Evolutionary conservation across 1,284 basidiomycete genomes (phyloP).

Genomic region (Heterobasidion irregulare): DNA sequence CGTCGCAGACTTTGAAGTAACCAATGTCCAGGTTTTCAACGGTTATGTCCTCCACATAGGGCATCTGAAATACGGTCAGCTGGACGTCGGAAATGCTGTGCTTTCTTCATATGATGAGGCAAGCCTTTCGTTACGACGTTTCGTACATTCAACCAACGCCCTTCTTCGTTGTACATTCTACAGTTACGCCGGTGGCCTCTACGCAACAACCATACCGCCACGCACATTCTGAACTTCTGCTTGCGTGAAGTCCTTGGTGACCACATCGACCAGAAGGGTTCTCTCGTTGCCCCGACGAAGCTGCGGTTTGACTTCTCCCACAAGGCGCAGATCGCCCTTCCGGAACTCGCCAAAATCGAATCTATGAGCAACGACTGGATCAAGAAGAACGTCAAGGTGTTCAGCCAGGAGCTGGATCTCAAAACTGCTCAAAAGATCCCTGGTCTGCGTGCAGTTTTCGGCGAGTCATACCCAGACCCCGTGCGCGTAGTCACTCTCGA

Average conservation of each 20-base stretch:
- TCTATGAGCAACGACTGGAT: conserved; percentile 85
- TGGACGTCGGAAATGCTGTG: conserved; percentile 64
- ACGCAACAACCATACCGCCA: conserved; percentile 97
- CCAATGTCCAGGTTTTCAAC: conserved; percentile 84
- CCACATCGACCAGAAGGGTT: conserved; percentile 97
- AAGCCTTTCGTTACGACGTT: conserved; percentile 10
- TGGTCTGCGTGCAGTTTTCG: conserved; percentile 94
- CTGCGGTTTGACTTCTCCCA: conserved; percentile 98
- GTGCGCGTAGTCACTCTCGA: conserved; percentile 92
- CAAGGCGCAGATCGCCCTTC: conserved; percentile 73
- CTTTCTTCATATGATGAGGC: conserved; percentile 73
- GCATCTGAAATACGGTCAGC: conserved; percentile 68
- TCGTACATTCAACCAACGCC: neutral
- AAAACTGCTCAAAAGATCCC: conserved; percentile 81
- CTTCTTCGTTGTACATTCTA: conserved; percentile 4
- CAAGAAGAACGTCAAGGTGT: conserved; percentile 82
- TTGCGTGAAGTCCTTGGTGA: conserved; percentile 93
- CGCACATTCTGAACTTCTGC: conserved; percentile 94
- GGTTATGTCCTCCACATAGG: conserved; percentile 91
- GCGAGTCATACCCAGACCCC: conserved; percentile 96
- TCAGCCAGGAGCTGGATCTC: conserved; percentile 82
- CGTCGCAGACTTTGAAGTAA: conserved; percentile 87
- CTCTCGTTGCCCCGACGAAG: conserved; percentile 91
- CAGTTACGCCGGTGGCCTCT: conserved; percentile 91
- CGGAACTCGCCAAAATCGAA: conserved; percentile 84